Percentiles rank a stretch among this genome's conserved stretches.
Conservation (phyloP, 257 asterid genomes). For the Solanum arcanum region DNA sequence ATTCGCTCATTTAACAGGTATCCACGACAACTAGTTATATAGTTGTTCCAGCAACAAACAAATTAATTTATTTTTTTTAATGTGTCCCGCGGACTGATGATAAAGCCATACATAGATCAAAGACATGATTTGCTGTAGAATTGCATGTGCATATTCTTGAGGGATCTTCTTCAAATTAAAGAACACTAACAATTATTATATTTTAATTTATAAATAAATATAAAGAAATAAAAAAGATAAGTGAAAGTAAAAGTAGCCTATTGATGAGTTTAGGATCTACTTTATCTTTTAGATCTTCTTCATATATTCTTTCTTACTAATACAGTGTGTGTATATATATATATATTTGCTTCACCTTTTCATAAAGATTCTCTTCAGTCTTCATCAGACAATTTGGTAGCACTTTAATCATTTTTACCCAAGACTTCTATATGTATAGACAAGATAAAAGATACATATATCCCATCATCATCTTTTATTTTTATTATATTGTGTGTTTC, state of each 20-base stretch:
- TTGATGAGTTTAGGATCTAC: neutral
- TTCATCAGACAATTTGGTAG: neutral
- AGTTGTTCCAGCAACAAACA: neutral
- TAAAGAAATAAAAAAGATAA: neutral
- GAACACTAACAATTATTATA: neutral
- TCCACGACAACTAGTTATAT: neutral
- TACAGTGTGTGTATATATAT: neutral
- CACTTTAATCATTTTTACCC: conserved; percentile 11
- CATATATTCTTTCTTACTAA: neutral
- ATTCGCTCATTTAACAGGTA: neutral
- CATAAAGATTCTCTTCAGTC: conserved; percentile 17
- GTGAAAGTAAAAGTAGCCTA: conserved; percentile 11
- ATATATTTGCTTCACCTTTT: conserved; percentile 22
- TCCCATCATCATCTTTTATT: neutral
- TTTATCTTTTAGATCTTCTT: conserved; percentile 22
- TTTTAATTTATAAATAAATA: neutral
- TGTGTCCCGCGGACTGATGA: neutral
- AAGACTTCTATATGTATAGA: neutral
- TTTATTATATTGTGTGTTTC: neutral
- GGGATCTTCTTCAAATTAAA: neutral
- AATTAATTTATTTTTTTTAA: neutral
- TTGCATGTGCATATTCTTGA: neutral
- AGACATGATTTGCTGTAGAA: neutral
- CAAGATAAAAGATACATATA: neutral
- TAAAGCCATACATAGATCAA: neutral